Base-by-base conservation (phyloP, 2,329 filamentous ascomycete genomes). In the Waltergamsia citrina region DNA sequence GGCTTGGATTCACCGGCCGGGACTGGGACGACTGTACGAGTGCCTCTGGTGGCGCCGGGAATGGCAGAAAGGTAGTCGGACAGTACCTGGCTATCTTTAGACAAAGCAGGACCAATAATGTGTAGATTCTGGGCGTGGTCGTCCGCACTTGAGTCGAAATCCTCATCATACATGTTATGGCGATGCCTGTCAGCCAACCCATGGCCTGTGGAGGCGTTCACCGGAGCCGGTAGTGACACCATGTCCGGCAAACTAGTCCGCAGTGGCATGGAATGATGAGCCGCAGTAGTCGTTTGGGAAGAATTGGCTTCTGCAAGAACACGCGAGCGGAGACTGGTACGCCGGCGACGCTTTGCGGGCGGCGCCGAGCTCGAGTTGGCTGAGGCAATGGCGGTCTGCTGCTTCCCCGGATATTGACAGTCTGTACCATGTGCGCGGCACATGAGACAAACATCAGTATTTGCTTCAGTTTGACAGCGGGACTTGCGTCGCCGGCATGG, bases 401-500 rank as follows among this genome's bases (percentile, higher is more conserved):
- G n/a, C n/a, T n/a, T n/a, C n/a, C n/a, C n/a, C 23, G 69, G 69
- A 35, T 72, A 75, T 32, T 65, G 59, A 38, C 74, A 78, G 17
- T 72, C 65, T 5, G 71, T 73, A 7, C 66, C 64, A 43, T 77
- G 71, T 15, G 71, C 66, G 25, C 65, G 65, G 49, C 74, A 79
- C 46, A 77, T 62, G 7, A 75, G 52, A 43, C 74, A 79, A 7
- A 62, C 60, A 33, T 66, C 55, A 3, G 67, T 62, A 5, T 63
- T 60, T 11, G 67, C 53, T 43, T 75, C 71, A 19, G 73, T 65
- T 14, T 72, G 74, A 47, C 75, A 79, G 42, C 75, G 63, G 3
- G 72, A 74, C 49, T 78, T 78, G 39, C 75, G 65, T 39, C 67
- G 67, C 34, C 75, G 64, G 46, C 75, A 80, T 11, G 72, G 57